Evolutionary conservation across 2,329 filamentous ascomycete species (phyloP), one percentile per base, ranked within the genome.

Genomic region (Aspergillus clavatus): DNA sequence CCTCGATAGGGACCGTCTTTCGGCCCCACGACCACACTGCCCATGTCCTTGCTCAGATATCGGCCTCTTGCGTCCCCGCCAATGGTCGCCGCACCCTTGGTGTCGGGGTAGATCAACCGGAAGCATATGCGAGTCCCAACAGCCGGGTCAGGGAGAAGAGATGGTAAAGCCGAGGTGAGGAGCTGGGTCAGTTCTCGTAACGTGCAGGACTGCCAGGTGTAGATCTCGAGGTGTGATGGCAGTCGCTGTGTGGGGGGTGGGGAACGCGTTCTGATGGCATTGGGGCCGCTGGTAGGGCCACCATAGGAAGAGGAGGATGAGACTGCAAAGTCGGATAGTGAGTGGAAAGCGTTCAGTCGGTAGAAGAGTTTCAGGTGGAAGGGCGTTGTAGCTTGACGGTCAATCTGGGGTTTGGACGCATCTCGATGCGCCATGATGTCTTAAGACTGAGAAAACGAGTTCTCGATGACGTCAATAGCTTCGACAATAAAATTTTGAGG

Each of bases 311-410:
- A 50, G 16, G 45, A 57, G 5, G 60, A 47, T 1, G 52, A 60
- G 16, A 67, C 47, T 19, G 66, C 59, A 45, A 70, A 73, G 45
- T 72, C 68, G 14, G 64, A 63, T 33, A 72, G 60, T 44, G 62
- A 79, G 68, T 91, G 84, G 60, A 89, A 90, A 35, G 78, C 76
- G 60, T 83, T 81, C 12, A 77, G 80, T 48, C 83, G 82, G 70
- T 91, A 94, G 73, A 90, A 95, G 48, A 95, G 78, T 63, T 87
- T 89, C 14, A 95, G 74, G 50, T 91, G 80, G 69, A 95, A 95
- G 5, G 89, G 90, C 3, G 86, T 82, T 10, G 82, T 86, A 38
- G 78, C 77, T 60, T 87, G 79, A 50, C 84, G 82, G 63, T 89
- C 81, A 57, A 84, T 74, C 59, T 76, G 73, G 38, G 60, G 51